A percentile compares a stretch with the other conserved stretches of the same genome.
Conservation (phyloP, 805 yeast genomes). For the Candida oleophila region DNA sequence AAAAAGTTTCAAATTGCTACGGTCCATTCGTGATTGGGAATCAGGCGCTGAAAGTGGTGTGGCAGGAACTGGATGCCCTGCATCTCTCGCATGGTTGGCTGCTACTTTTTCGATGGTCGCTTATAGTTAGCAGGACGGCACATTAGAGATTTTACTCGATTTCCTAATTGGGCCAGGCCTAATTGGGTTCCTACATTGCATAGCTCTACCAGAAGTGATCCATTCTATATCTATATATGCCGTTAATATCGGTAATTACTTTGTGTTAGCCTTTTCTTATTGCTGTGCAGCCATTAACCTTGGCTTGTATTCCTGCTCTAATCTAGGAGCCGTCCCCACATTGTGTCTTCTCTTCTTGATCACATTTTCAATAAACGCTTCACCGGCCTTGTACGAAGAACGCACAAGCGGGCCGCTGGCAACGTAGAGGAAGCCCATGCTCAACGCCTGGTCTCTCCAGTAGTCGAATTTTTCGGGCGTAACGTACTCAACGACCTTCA, state of each 20-base stretch:
- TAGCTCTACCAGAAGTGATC: neutral
- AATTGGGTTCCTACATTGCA: neutral
- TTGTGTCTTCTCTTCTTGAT: slow-evolving; percentile 68
- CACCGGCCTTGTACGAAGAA: slow-evolving; percentile 97
- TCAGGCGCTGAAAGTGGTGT: no score
- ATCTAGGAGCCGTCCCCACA: slow-evolving; percentile 42
- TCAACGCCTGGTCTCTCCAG: slow-evolving; percentile 85
- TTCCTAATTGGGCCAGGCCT: no score
- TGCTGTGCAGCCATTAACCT: neutral
- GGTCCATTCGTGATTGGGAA: no score
- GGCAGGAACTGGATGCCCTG: no score
- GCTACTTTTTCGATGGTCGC: no score
- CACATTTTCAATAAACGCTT: slow-evolving; percentile 92
- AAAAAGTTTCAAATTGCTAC: no score
- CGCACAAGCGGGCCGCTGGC: slow-evolving; percentile 97
- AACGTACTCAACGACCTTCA: slow-evolving; percentile 95
- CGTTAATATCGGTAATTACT: neutral
- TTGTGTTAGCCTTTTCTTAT: neutral
- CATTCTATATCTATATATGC: neutral
- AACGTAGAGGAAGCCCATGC: slow-evolving; percentile 91
- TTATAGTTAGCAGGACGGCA: no score
- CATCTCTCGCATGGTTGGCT: no score
- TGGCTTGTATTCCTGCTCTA: slow-evolving; percentile 22
- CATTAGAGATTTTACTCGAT: no score
- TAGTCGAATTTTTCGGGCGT: slow-evolving; percentile 91